Evolutionary conservation across 2,329 filamentous ascomycete species (phyloP).

Genomic region (Diaporthe australafricana): DNA sequence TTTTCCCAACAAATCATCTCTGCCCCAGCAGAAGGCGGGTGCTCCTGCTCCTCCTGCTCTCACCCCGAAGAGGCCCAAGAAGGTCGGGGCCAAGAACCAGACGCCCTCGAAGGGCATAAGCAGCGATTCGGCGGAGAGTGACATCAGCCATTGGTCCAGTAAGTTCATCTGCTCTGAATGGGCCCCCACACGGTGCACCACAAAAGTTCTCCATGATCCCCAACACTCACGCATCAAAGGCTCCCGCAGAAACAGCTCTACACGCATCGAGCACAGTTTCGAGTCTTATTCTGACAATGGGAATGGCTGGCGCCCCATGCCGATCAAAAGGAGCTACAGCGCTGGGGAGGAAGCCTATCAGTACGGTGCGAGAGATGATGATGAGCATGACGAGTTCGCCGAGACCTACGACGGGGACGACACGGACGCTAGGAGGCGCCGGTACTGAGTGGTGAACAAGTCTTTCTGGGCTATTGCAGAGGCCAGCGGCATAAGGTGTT

Average conservation of each 20-base stretch:
- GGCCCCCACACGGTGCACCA: background rate
- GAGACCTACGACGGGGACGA: slow-evolving; percentile 1
- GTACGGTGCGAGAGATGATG: background rate
- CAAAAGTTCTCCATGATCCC: background rate
- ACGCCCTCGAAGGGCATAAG: background rate
- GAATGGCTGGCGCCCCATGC: background rate
- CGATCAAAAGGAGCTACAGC: background rate
- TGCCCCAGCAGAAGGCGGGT: background rate
- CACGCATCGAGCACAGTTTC: background rate
- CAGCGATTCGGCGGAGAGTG: background rate
- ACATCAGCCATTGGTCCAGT: slow-evolving; percentile 2
- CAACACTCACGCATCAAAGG: background rate
- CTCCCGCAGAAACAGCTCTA: background rate
- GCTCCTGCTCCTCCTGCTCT: background rate
- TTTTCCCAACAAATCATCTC: background rate
- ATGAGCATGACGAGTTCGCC: background rate
- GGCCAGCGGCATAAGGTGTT: background rate
- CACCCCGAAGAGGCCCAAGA: background rate
- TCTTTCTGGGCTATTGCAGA: background rate
- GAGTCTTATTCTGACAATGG: background rate
- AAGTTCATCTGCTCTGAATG: background rate
- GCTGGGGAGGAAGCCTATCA: background rate
- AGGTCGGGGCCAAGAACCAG: background rate
- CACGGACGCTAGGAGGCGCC: background rate
- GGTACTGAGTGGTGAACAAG: background rate